These are phyloP conservation scores for Aspergillus terreus DNA, from an alignment of 2,329 filamentous ascomycete species.

Conservation along the genomic window DNA sequence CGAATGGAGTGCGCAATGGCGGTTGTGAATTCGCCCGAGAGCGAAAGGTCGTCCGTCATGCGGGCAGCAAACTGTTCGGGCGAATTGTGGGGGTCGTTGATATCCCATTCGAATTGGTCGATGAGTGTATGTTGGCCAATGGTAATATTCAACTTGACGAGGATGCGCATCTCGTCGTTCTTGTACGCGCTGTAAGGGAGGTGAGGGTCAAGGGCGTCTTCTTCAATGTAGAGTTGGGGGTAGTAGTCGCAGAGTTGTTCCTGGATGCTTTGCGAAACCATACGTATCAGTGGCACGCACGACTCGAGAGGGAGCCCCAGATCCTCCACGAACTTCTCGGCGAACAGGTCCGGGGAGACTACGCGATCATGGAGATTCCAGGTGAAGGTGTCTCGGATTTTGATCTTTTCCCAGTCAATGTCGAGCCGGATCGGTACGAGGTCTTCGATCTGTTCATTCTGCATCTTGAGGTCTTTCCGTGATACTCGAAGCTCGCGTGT, in stretches of 20 bases:
- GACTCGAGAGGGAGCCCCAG: constrained; percentile 68
- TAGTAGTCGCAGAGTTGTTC: constrained; percentile 94
- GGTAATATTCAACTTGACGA: constrained; percentile 95
- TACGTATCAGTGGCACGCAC: constrained; percentile 54
- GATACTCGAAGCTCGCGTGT: constrained; percentile 69
- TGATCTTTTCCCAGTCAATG: constrained; percentile 92
- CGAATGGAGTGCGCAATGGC: constrained; percentile 97
- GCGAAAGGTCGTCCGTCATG: constrained; percentile 84
- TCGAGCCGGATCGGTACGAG: constrained; percentile 87
- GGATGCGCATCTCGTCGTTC: constrained; percentile 96
- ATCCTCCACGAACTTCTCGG: constrained; percentile 86
- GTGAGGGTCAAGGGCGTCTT: constrained; percentile 84
- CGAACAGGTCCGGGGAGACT: constrained; percentile 75
- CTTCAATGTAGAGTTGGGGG: constrained; percentile 83
- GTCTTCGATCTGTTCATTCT: constrained; percentile 88
- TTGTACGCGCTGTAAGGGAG: constrained; percentile 92
- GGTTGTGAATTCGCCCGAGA: constrained; percentile 93
- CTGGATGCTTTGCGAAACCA: constrained; percentile 67
- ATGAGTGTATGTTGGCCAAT: constrained; percentile 91
- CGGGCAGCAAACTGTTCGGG: constrained; percentile 89
- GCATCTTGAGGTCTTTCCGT: constrained; percentile 75
- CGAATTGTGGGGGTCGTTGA: constrained; percentile 90
- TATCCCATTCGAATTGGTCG: constrained; percentile 98
- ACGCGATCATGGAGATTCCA: constrained; percentile 96
- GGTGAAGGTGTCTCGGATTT: constrained; percentile 93